phyloP scores from a whole-genome alignment of 257 asterid genomes.

The Verbascum thapsus region DNA sequence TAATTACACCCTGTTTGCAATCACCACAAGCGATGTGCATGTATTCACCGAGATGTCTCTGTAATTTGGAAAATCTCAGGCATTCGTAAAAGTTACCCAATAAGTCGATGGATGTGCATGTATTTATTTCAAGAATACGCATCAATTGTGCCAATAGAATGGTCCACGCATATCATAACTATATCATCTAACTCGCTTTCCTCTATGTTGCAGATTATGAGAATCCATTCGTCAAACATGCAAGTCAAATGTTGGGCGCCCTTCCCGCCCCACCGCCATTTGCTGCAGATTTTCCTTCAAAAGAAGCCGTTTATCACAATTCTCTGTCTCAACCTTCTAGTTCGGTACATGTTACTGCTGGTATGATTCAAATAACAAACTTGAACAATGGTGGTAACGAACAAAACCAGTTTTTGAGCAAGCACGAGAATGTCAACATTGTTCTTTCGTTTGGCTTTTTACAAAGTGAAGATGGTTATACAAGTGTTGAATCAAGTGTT shows the following conservation, averaged over 20 bases:
- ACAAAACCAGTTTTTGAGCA: slow-evolving; percentile 37
- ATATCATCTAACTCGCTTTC: slow-evolving; percentile 15
- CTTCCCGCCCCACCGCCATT: slow-evolving; percentile 85
- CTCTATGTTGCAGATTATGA: slow-evolving; percentile 49
- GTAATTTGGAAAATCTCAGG: no score
- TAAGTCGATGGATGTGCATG: no score
- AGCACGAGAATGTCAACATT: slow-evolving; percentile 55
- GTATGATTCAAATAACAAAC: slow-evolving; percentile 61
- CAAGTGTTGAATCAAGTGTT: slow-evolving; percentile 55
- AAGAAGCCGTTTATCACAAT: slow-evolving; percentile 50
- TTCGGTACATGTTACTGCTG: slow-evolving; percentile 67
- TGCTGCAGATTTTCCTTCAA: slow-evolving; percentile 84
- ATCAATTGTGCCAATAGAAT: no score
- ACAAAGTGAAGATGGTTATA: slow-evolving; percentile 47
- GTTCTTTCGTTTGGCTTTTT: slow-evolving; percentile 66
- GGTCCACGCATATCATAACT: background rate
- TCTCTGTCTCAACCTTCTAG: slow-evolving; percentile 57
- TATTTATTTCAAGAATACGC: no score
- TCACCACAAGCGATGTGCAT: no score
- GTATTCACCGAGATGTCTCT: no score
- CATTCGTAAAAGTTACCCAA: no score
- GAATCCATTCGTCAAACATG: slow-evolving; percentile 63
- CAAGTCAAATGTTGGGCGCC: slow-evolving; percentile 81
- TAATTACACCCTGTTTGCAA: no score
- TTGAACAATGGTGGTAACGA: slow-evolving; percentile 33